Base-by-base conservation (phyloP, 371 early-diverging fungal species). In the Nosema muscidifuracis region DNA sequence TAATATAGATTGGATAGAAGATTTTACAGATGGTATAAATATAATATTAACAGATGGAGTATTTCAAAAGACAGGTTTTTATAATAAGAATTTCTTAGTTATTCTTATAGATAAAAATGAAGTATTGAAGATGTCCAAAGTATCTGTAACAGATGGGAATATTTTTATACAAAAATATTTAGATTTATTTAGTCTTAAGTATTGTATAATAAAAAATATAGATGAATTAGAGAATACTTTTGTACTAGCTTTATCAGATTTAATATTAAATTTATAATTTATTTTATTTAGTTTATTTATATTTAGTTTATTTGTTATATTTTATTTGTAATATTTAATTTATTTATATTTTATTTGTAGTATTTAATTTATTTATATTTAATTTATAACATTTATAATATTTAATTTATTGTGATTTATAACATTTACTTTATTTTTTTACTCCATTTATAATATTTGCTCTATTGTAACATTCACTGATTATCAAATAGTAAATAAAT, bases 21-120 rank as follows among this genome's bases (percentile, higher is more conserved):
- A 75, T 2, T 80, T 68, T 61, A 57, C n/a, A 22, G 73, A 74
- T 67, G 76, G 76, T 22, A 63, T 80, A 9, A 80, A 80, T 44
- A 71, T 80, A 1, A 60, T 80, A 2, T 38, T 80, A 9, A 80
- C 78, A 12, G 80, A 80, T 56, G 80, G 80, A 12, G 53, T 80
- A 13, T 77, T 80, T 40, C 62, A 75, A 16, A 71, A 61, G 44
- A 51, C 53, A 30, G 56, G 66, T 10, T 34, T 31, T 33, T 22
- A 64, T 34, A 58, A 64, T 28, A 43, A 64, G 1, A 78, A 77
- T 65, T 70, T 69, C 38, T 47, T 80, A 31, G 67, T 77, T 12
- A 20, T 80, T 24, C 24, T 80, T 6, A 70, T 80, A 26, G 77
- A 75, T 53, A 72, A 62, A 20, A 58, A 58, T 28, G 65, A 68